These are phyloP conservation scores for Penicillium polonicum DNA, from an alignment of 2,329 filamentous ascomycete species.

Conservation along the genomic window DNA sequence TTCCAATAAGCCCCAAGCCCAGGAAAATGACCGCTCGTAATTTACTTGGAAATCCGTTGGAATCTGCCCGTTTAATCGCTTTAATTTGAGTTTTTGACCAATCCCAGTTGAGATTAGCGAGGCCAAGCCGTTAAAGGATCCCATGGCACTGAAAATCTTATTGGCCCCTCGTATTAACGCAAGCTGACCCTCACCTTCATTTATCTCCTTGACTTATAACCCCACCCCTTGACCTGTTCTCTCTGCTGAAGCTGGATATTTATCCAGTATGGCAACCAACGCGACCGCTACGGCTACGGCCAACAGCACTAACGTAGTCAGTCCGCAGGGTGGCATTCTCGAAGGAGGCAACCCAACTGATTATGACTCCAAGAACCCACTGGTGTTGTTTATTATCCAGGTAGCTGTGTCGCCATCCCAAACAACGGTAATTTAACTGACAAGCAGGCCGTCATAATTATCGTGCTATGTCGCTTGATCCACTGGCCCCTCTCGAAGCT, in stretches of 20 bases:
- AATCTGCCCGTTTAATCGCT: too few relatives aligned
- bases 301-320: constrained; percentile 17
- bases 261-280: constrained; percentile 19
- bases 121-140: neutral
- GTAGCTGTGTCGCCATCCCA: constrained; percentile 39
- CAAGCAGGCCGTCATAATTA: constrained; percentile 62
- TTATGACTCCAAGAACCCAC: constrained; percentile 69
- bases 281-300: constrained; percentile 19
- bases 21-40: neutral
- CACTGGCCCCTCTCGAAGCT: constrained; percentile 76
- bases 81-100: neutral
- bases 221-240: neutral
- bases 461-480: constrained; percentile 70
- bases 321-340: constrained; percentile 66
- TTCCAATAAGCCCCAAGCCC: neutral
- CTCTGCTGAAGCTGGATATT: neutral
- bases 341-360: constrained; percentile 67
- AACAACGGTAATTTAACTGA: neutral
- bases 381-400: constrained; percentile 75
- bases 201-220: neutral
- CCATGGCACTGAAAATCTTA: neutral
- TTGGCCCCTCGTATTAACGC: neutral
- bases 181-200: constrained; percentile 2
- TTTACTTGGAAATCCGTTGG: neutral
- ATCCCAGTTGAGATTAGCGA: neutral